phyloP scores from a whole-genome alignment of 305 asterid species.

The Solanum hybrid region DNA sequence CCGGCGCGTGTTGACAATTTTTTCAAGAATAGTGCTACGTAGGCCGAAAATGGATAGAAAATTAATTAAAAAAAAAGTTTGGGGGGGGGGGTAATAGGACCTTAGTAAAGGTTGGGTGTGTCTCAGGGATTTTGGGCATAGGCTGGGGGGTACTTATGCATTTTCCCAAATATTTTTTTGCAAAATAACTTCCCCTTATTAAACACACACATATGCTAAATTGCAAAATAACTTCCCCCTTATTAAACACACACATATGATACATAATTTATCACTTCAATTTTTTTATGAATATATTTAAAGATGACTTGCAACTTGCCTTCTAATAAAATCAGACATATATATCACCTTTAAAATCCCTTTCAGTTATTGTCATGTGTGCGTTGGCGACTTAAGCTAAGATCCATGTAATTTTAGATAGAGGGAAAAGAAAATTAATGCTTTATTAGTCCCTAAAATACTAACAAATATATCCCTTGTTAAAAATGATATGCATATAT shows the following conservation, averaged over 20 bases:
- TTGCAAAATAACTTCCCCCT: neutral
- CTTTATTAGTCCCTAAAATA: neutral
- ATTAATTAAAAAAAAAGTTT: too few species aligned
- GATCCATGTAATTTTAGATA: neutral
- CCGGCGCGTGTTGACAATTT: too few species aligned
- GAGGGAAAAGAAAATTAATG: neutral
- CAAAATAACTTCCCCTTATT: neutral
- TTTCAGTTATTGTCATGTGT: neutral
- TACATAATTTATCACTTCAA: neutral
- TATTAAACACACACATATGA: neutral
- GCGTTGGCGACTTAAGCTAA: neutral
- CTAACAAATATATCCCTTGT: neutral
- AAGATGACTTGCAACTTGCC: neutral
- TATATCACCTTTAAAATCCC: neutral
- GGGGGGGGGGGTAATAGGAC: too few species aligned
- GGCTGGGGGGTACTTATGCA: too few species aligned
- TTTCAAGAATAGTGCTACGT: too few species aligned
- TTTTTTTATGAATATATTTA: too few species aligned
- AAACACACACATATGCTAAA: neutral
- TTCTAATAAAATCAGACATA: too few species aligned
- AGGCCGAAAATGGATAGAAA: too few species aligned
- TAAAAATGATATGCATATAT: neutral
- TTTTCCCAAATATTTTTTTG: neutral
- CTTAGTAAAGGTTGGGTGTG: too few species aligned
- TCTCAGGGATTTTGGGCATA: too few species aligned